A percentile compares a stretch with the other conserved stretches of the same genome.
phyloP scores from a whole-genome alignment of 306 rosid species.

The Pyrus communis region DNA sequence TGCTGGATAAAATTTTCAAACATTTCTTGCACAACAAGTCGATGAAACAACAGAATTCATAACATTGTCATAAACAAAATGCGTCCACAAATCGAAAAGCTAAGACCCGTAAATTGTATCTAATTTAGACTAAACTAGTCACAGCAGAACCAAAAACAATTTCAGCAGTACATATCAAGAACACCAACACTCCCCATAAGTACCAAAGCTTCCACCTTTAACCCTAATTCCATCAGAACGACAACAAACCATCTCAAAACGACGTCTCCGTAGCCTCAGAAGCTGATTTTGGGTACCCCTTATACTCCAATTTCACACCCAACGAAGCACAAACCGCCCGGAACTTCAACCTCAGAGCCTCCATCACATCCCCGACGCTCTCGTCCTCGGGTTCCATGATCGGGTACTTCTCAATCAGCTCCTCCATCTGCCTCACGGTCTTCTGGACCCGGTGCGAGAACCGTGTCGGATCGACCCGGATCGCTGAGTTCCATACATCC shows the following conservation, averaged over 20 bases:
- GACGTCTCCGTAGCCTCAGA: conserved; percentile 30
- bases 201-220: not conserved
- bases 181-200: not conserved
- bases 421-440: conserved; percentile 57
- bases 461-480: conserved; percentile 36
- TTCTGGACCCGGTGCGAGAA: conserved; percentile 47
- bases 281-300: conserved; percentile 46
- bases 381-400: conserved; percentile 60
- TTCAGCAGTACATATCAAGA: not conserved
- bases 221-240: not conserved
- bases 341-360: conserved; percentile 62
- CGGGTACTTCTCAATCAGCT: conserved; percentile 50
- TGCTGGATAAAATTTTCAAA: too few species aligned
- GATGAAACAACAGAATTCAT: not conserved
- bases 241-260: conserved; percentile 28
- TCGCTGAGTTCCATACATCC: conserved; percentile 43
- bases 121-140: not conserved
- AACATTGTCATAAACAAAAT: not conserved
- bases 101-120: not conserved
- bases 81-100: not conserved
- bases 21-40: not conserved
- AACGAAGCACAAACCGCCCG: conserved; percentile 52
- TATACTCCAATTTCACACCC: conserved; percentile 59
- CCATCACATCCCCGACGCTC: conserved; percentile 57
- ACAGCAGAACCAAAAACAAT: not conserved